Base-by-base conservation (phyloP, 192 early-diverging fungal species). In the Umbelopsis vinacea region DNA sequence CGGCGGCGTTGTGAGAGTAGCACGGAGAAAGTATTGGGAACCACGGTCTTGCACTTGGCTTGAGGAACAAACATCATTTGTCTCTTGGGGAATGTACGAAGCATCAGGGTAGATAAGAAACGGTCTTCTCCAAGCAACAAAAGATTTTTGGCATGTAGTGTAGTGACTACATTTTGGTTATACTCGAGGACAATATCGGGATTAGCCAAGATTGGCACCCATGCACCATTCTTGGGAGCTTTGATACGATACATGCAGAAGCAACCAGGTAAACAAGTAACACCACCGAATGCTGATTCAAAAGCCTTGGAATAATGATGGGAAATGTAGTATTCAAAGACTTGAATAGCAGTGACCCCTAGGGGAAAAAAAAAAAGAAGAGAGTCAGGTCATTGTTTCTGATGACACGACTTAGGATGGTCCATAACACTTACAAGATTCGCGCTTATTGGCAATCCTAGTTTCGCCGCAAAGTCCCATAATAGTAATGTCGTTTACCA, bases 231-330 rank as follows among this genome's bases (percentile, higher is more conserved):
- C 79, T 90, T 90, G 71, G 85, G 88, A 15, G 85, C 89, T 75
- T 96, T 96, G 81, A 96, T 92, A 29, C 95, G 89, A 79, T 95
- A 97, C 92, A 95, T 94, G 81, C 93, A 95, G 84, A 97, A 97
- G 77, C 95, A 96, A 63, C 94, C 92, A 3, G 95, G 95, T 14
- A 97, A 77, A 82, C 95, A 97, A 0, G 95, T 97, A 14, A 97
- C 95, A 83, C 94, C 93, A 75, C 95, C 95, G 87, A 96, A 97
- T 23, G 94, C 87, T 33, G 90, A 91, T 83, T 97, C 95, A 71
- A 97, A 97, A 0, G 94, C 89, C 78, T 95, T 94, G 74, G 88
- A 88, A 63, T 95, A 86, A 74, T 97, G 94, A 74, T 97, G 96
- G 38, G 93, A 95, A 66, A 95, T 96, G 81, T 93, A 97, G 86